A percentile compares a stretch with the other conserved stretches of the same genome.
Evolutionary conservation across 495 filamentous ascomycete species (phyloP).

Genomic region (Parmelia sp.): DNA sequence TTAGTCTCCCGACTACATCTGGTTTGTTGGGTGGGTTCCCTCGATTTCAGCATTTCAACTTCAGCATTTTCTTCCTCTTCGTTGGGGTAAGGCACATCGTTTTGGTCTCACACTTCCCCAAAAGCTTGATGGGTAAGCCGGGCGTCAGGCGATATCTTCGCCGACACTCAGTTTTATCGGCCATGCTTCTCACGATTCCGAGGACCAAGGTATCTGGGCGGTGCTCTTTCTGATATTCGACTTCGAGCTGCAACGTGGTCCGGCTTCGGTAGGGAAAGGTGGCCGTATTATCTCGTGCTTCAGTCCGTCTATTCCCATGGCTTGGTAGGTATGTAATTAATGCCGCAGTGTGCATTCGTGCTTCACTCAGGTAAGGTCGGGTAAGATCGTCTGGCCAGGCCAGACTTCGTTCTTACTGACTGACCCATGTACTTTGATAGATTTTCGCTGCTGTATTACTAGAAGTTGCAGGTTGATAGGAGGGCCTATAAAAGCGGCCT

Average conservation of each 20-base stretch:
- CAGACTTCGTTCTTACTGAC: constrained; percentile 26
- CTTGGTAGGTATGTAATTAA: constrained; percentile 51
- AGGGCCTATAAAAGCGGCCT: constrained; percentile 10
- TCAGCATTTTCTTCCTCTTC: constrained; percentile 42
- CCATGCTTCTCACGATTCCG: constrained; percentile 4
- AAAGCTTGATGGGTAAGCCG: constrained; percentile 21
- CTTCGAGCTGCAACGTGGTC: background rate
- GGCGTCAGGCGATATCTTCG: constrained; percentile 1
- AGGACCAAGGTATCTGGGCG: background rate
- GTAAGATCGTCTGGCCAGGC: constrained; percentile 48
- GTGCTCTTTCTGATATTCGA: background rate
- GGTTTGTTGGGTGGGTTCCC: constrained; percentile 47
- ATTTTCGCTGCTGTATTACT: constrained; percentile 14
- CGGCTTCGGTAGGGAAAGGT: constrained; percentile 3
- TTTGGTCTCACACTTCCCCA: constrained; percentile 5
- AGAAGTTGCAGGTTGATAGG: constrained; percentile 5
- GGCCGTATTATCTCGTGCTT: constrained; percentile 1
- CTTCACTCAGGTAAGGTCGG: constrained; percentile 57
- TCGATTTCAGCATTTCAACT: constrained; percentile 35
- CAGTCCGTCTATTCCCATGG: background rate
- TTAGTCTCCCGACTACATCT: constrained; percentile 35
- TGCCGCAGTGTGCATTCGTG: constrained; percentile 24
- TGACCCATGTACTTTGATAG: constrained; percentile 22
- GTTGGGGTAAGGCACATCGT: constrained; percentile 55
- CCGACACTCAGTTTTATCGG: background rate